These are phyloP conservation scores for Chaetomiaceae sp. DNA, from an alignment of 2,329 filamentous ascomycete genomes.

Conservation along the genomic window DNA sequence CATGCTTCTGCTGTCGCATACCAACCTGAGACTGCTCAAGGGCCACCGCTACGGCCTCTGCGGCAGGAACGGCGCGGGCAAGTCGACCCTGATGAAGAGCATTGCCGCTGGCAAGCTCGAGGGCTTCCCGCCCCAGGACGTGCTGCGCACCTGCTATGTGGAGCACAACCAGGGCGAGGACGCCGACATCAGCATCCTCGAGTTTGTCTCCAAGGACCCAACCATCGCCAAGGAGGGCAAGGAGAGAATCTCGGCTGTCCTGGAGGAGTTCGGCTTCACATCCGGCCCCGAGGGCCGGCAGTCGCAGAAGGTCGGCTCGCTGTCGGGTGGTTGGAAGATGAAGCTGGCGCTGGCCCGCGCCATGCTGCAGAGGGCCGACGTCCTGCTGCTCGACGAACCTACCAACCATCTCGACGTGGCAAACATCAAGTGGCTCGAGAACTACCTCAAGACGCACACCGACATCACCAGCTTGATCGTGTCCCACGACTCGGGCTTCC, in stretches of 20 bases:
- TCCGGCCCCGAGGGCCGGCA: slow-evolving; percentile 84
- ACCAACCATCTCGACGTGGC: slow-evolving; percentile 97
- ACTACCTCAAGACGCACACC: slow-evolving; percentile 91
- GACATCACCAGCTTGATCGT: slow-evolving; percentile 98
- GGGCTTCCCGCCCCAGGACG: slow-evolving; percentile 89
- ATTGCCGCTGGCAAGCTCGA: slow-evolving; percentile 95
- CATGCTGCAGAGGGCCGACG: slow-evolving; percentile 96
- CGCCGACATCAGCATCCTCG: slow-evolving; percentile 90
- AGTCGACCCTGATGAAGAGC: slow-evolving; percentile 97
- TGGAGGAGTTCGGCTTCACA: slow-evolving; percentile 92
- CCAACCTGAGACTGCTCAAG: slow-evolving; percentile 89
- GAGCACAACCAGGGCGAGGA: slow-evolving; percentile 99
- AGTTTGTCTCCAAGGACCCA: slow-evolving; percentile 88
- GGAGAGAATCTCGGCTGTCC: slow-evolving; percentile 76
- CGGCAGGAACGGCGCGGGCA: slow-evolving; percentile 93
- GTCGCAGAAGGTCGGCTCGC: slow-evolving; percentile 81
- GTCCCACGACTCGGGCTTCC: slow-evolving; percentile 95
- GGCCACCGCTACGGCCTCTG: slow-evolving; percentile 96
- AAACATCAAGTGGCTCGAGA: slow-evolving; percentile 93
- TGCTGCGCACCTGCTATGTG: slow-evolving; percentile 93
- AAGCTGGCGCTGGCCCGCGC: slow-evolving; percentile 93
- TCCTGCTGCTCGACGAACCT: slow-evolving; percentile 93
- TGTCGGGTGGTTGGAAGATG: slow-evolving; percentile 99
- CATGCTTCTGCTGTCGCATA: slow-evolving; percentile 94
- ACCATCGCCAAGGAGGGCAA: slow-evolving; percentile 72